These are phyloP conservation scores for Pharnaceum exiguum DNA, from an alignment of 148 eudicot species.

Conservation along the genomic window DNA sequence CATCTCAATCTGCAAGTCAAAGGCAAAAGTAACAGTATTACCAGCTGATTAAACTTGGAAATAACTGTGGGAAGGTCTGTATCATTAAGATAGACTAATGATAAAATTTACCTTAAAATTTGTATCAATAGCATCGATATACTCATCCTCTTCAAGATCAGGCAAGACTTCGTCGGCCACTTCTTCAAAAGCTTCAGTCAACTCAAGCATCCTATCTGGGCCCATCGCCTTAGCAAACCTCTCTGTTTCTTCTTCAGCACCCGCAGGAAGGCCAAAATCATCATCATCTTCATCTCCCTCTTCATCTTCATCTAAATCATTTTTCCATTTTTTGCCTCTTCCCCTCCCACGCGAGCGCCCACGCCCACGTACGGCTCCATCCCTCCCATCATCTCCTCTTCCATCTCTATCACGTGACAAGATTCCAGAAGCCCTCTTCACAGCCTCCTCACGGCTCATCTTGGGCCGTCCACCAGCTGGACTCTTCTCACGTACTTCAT, in stretches of 20 bases:
- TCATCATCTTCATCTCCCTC: conserved; percentile 30
- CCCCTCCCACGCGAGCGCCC: conserved; percentile 20
- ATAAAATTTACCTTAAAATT: conserved; percentile 49
- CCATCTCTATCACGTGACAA: conserved; percentile 21
- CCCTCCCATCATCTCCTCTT: conserved; percentile 18
- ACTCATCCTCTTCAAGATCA: conserved; percentile 48
- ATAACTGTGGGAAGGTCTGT: too few relatives aligned
- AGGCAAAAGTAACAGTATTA: conserved; percentile 11
- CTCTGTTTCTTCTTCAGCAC: conserved; percentile 54
- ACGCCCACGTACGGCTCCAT: conserved; percentile 33
- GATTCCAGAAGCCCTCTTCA: conserved; percentile 23
- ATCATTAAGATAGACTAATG: not conserved
- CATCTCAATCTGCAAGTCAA: conserved; percentile 69
- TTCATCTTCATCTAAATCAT: conserved; percentile 5
- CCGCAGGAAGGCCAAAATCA: conserved; percentile 19
- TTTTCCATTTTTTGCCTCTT: conserved; percentile 14
- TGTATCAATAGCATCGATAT: conserved; percentile 57
- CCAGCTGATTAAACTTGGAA: not conserved
- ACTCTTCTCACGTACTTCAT: conserved; percentile 1
- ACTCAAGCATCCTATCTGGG: conserved; percentile 38
- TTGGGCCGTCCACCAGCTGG: conserved; percentile 12
- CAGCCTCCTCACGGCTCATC: conserved; percentile 33
- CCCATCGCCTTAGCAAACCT: conserved; percentile 57
- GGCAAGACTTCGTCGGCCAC: conserved; percentile 47
- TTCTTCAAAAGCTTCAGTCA: conserved; percentile 68